phyloP scores from a whole-genome alignment of 2,329 filamentous ascomycete genomes.

The Calonectria hongkongensis region DNA sequence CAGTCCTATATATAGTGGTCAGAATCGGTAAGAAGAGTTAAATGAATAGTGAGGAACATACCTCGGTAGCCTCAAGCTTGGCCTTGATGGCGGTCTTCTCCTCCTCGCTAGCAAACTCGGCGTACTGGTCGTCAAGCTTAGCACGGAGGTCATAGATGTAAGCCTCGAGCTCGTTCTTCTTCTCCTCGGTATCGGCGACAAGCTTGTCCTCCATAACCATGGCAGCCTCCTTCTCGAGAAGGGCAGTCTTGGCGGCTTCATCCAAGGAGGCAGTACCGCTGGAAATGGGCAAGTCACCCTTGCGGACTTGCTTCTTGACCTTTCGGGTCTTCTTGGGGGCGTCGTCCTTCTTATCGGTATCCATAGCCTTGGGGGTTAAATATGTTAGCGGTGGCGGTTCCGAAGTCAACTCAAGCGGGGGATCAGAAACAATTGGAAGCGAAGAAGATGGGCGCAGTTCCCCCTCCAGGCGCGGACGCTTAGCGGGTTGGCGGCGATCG shows the following conservation, averaged over 20 bases:
- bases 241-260: slow-evolving; percentile 76
- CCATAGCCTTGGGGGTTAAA: slow-evolving; percentile 80
- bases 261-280: slow-evolving; percentile 89
- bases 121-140: slow-evolving; percentile 94
- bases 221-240: slow-evolving; percentile 86
- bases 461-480: slow-evolving; percentile 45
- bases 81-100: slow-evolving; percentile 91
- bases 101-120: slow-evolving; percentile 91
- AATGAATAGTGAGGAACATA: slow-evolving; percentile 68
- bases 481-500: slow-evolving; percentile 41
- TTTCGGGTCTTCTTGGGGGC: slow-evolving; percentile 92
- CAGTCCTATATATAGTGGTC: slow-evolving; percentile 81
- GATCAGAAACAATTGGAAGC: slow-evolving; percentile 27
- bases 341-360: slow-evolving; percentile 83
- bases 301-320: slow-evolving; percentile 99
- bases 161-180: slow-evolving; percentile 99
- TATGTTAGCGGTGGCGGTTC: slow-evolving; percentile 53
- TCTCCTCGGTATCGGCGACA: slow-evolving; percentile 97
- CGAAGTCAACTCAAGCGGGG: slow-evolving; percentile 15
- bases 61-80: slow-evolving; percentile 90
- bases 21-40: slow-evolving; percentile 27
- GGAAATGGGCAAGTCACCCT: slow-evolving; percentile 93
- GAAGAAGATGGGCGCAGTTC: slow-evolving; percentile 12
- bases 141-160: slow-evolving; percentile 98
- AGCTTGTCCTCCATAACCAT: slow-evolving; percentile 99